A percentile compares a stretch with the other conserved stretches of the same genome.
These are phyloP conservation scores for Fusarium anguioides DNA, from an alignment of 2,329 filamentous ascomycete species.

Conservation along the genomic window DNA sequence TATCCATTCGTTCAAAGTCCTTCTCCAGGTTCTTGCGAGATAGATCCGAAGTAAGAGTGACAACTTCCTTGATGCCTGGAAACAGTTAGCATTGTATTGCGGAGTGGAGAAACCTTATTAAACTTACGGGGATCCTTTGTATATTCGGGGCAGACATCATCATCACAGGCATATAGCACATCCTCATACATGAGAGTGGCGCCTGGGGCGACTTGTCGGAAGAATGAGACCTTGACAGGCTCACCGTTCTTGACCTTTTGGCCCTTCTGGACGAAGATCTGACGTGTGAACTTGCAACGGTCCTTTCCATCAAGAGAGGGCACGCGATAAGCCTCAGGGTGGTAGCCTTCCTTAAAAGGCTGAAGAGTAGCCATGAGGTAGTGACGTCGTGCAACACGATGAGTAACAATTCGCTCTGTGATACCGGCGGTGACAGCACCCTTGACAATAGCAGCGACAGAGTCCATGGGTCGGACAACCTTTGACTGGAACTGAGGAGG, in stretches of 20 bases:
- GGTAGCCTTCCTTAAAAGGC: slow-evolving; percentile 98
- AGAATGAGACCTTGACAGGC: slow-evolving; percentile 98
- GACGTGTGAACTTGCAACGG: slow-evolving; percentile 96
- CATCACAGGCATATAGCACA: slow-evolving; percentile 96
- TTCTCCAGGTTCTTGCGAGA: slow-evolving; percentile 99
- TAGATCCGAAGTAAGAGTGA: slow-evolving; percentile 95
- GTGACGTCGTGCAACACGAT: slow-evolving; percentile 95
- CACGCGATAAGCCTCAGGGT: slow-evolving; percentile 97
- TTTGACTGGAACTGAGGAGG: slow-evolving; percentile 98
- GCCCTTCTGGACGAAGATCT: slow-evolving; percentile 98
- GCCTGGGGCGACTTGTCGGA: slow-evolving; percentile 95
- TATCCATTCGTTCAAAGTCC: slow-evolving; percentile 99
- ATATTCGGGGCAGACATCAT: slow-evolving; percentile 97
- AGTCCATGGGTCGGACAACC: slow-evolving; percentile 98
- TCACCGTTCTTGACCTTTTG: slow-evolving; percentile 99
- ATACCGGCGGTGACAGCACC: slow-evolving; percentile 98
- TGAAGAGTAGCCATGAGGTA: slow-evolving; percentile 99
- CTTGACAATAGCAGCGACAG: slow-evolving; percentile 97
- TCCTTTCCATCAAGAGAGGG: slow-evolving; percentile 97
- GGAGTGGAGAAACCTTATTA: no score
- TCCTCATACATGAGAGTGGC: slow-evolving; percentile 99
- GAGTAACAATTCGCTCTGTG: slow-evolving; percentile 94
- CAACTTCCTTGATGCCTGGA: slow-evolving; percentile 96
- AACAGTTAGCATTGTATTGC: slow-evolving; percentile 43
- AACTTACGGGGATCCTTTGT: slow-evolving; percentile 98